Evolutionary conservation across 129 eudicot species (phyloP).

Genomic region (Flaveria ramosissima): DNA sequence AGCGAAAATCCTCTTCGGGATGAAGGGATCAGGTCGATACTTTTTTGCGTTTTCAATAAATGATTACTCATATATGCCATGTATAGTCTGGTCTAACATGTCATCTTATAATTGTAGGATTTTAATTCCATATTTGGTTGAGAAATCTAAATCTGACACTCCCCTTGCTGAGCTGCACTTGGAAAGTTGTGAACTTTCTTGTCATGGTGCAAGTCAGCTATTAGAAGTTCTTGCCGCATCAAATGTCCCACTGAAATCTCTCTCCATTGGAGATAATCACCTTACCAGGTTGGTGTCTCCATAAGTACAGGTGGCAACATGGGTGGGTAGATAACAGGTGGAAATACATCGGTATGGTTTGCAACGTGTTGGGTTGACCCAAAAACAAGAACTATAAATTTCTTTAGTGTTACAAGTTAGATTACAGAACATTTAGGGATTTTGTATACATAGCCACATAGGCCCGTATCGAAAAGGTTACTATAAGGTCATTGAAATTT

Average conservation of each 20-base stretch:
- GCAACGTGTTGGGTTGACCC: neutral
- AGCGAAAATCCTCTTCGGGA: slow-evolving; percentile 73
- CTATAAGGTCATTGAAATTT: slow-evolving; percentile 4
- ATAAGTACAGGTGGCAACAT: slow-evolving; percentile 1
- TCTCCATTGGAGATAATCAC: slow-evolving; percentile 61
- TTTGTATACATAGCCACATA: neutral
- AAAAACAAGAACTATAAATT: neutral
- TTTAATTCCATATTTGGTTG: slow-evolving; percentile 50
- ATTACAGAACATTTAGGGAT: slow-evolving; percentile 1
- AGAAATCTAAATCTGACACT: slow-evolving; percentile 47
- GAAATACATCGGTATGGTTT: neutral
- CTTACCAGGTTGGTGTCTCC: slow-evolving; percentile 60
- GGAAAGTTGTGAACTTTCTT: slow-evolving; percentile 62
- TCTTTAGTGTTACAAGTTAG: neutral
- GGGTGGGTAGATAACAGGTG: neutral
- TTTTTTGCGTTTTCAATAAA: slow-evolving; percentile 13
- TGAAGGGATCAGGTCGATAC: slow-evolving; percentile 62
- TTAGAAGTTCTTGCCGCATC: slow-evolving; percentile 52
- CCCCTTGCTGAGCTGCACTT: slow-evolving; percentile 54
- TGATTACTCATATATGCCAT: slow-evolving; percentile 14
- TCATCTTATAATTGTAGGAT: slow-evolving; percentile 40
- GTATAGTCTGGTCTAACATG: slow-evolving; percentile 13
- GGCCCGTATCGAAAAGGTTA: neutral
- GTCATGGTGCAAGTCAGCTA: slow-evolving; percentile 48
- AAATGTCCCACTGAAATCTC: slow-evolving; percentile 50